A percentile compares a stretch with the other conserved stretches of the same genome.
Evolutionary conservation across 1,139 yeast genomes (phyloP).

Genomic region (Scheffersomyces segobiensis): DNA sequence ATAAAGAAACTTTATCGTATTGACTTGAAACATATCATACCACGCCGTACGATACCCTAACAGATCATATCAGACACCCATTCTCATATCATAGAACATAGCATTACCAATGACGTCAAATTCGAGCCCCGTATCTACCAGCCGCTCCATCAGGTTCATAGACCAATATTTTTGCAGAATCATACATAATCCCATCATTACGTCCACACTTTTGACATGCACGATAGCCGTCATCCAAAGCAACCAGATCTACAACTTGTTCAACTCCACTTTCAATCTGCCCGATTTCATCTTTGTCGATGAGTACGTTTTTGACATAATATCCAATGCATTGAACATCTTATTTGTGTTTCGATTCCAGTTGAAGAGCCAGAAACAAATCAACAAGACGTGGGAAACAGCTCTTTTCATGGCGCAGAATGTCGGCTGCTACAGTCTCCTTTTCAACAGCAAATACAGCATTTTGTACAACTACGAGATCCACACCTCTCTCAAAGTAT

Average conservation of each 20-base stretch:
- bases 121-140: neutral
- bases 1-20: no score
- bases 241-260: slow-evolving; percentile 3
- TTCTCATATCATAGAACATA: neutral
- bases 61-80: neutral
- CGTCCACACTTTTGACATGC: slow-evolving; percentile 3
- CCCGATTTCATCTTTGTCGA: slow-evolving; percentile 5
- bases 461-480: slow-evolving; percentile 8
- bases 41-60: no score
- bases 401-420: slow-evolving; percentile 17
- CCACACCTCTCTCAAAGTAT: slow-evolving; percentile 6
- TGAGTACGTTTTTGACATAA: slow-evolving; percentile 16
- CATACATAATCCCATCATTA: slow-evolving; percentile 12
- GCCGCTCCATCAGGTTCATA: slow-evolving; percentile 6
- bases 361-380: neutral
- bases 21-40: neutral
- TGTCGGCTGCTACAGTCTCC: slow-evolving; percentile 12
- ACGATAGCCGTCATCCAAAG: slow-evolving; percentile 1
- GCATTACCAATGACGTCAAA: neutral
- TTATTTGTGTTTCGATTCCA: slow-evolving; percentile 22
- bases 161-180: slow-evolving; percentile 7
- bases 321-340: slow-evolving; percentile 22
- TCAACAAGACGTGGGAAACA: slow-evolving; percentile 10
- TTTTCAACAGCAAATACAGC: slow-evolving; percentile 9
- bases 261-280: slow-evolving; percentile 1